Base-by-base conservation (phyloP, 306 rosid genomes). In the Alnus rubra region DNA sequence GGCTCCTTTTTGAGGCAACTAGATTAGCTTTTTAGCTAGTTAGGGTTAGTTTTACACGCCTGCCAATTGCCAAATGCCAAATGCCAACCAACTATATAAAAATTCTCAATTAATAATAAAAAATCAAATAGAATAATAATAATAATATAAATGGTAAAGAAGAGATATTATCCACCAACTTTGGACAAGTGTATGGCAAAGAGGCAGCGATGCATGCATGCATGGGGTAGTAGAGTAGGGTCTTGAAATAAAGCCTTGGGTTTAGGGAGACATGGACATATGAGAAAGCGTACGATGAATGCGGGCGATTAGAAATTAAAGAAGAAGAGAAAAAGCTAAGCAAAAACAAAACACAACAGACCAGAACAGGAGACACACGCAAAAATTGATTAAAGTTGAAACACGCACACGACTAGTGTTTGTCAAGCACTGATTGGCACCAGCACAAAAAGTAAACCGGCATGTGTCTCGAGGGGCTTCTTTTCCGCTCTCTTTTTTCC, bases 251-350 rank as follows among this genome's bases (percentile, higher is more conserved):
- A 44, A 19, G 81, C 85, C 60, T 74, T 78, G 76, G 73, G 60
- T 50, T 9, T 16, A 31, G 89, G 69, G 81, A 79, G 90, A 90
- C 86, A 86, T 31, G 37, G 91, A 88, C 92, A 76, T 83, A 86
- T 87, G 85, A 89, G 50, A 76, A 80, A 85, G 80, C 76, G 94
- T 87, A 91, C 93, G 88, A 84, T 75, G 87, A 88, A 91, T 87
- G 93, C 91, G 97, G 97, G 98, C 87, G 88, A 87, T 82, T 58
- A 87, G 80, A 75, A 82, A 74, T 79, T 78, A 51, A 84, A 83
- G 80, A 76, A 1, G 52, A 1, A 23, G 28, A 23, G 28, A 23
- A 23, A 49, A 49, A 49, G 52, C 52, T 49, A 78, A 60, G 51
- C 30, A 28, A 80, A 65, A 18, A 70, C 42, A 49, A 74, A 69